These are phyloP conservation scores for Nicotiana obtusifolia DNA, from an alignment of 257 asterid species.

Conservation along the genomic window DNA sequence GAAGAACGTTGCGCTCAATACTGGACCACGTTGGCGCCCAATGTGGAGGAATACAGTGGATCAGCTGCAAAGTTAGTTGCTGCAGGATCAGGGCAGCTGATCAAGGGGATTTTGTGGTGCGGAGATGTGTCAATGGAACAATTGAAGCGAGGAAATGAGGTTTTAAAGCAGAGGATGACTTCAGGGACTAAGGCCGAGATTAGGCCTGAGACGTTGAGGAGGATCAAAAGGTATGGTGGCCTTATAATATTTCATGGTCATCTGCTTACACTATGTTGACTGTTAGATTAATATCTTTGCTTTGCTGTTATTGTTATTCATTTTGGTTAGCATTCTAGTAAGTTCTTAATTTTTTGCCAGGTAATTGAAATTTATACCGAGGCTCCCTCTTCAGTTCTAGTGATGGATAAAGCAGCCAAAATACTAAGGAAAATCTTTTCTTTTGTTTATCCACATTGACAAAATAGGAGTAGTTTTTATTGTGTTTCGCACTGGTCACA, in stretches of 20 bases:
- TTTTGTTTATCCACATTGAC: not conserved
- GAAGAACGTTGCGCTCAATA: slow-evolving; percentile 87
- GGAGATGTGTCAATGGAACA: slow-evolving; percentile 87
- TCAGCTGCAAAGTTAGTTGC: slow-evolving; percentile 86
- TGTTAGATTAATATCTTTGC: not conserved
- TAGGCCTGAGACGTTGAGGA: slow-evolving; percentile 68
- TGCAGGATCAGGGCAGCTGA: slow-evolving; percentile 79
- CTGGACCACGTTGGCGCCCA: slow-evolving; percentile 96
- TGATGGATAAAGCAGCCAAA: not conserved
- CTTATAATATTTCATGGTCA: not conserved
- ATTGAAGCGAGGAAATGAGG: slow-evolving; percentile 73
- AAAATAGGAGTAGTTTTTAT: not conserved
- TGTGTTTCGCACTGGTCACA: not conserved
- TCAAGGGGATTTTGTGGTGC: slow-evolving; percentile 92
- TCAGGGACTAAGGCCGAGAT: slow-evolving; percentile 50
- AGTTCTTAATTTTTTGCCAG: not conserved
- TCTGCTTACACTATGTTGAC: not conserved
- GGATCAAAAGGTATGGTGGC: slow-evolving; percentile 65
- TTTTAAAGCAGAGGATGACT: slow-evolving; percentile 61
- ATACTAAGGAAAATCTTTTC: not conserved
- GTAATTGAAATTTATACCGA: not conserved
- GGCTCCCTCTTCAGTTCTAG: not conserved
- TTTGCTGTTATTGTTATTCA: not conserved
- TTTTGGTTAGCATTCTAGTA: not conserved
- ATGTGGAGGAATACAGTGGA: slow-evolving; percentile 93